phyloP scores from a whole-genome alignment of 73 alveolate species.

The Tetrahymena elliotti region DNA sequence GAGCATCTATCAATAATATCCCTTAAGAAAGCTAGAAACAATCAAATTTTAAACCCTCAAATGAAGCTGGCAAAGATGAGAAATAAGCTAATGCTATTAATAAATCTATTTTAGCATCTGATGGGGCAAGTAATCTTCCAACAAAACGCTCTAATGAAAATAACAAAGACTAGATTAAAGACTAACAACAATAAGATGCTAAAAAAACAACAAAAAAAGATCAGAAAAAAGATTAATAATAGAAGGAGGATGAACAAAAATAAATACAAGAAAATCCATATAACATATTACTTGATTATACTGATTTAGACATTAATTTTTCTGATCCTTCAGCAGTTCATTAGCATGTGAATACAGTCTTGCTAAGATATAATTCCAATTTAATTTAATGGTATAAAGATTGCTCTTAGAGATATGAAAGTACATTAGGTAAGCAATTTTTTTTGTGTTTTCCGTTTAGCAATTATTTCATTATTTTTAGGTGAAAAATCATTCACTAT shows the following conservation, averaged over 20 bases:
- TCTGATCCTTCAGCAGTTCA: slow-evolving; percentile 63
- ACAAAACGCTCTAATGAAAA: neutral
- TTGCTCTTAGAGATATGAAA: slow-evolving; percentile 64
- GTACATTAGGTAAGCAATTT: slow-evolving; percentile 8
- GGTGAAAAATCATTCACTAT: neutral
- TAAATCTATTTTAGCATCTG: neutral
- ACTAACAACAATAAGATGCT: neutral
- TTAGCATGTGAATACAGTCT: slow-evolving; percentile 75
- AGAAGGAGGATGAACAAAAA: slow-evolving; percentile 31
- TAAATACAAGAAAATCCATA: slow-evolving; percentile 87
- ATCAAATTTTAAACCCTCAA: neutral
- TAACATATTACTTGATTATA: slow-evolving; percentile 77
- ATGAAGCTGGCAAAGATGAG: neutral
- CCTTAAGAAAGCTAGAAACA: neutral
- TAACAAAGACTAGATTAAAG: neutral
- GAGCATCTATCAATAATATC: neutral
- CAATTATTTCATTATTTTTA: neutral
- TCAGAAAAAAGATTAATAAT: neutral
- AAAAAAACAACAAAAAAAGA: neutral
- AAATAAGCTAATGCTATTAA: neutral
- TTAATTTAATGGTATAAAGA: slow-evolving; percentile 77
- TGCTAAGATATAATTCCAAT: slow-evolving; percentile 79
- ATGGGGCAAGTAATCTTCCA: neutral
- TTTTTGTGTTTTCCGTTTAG: neutral
- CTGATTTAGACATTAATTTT: slow-evolving; percentile 77